Evolutionary conservation across 352 stramenopile species (phyloP), one percentile per base, ranked within the genome.

Genomic region (Globisporangium takayamanum): DNA sequence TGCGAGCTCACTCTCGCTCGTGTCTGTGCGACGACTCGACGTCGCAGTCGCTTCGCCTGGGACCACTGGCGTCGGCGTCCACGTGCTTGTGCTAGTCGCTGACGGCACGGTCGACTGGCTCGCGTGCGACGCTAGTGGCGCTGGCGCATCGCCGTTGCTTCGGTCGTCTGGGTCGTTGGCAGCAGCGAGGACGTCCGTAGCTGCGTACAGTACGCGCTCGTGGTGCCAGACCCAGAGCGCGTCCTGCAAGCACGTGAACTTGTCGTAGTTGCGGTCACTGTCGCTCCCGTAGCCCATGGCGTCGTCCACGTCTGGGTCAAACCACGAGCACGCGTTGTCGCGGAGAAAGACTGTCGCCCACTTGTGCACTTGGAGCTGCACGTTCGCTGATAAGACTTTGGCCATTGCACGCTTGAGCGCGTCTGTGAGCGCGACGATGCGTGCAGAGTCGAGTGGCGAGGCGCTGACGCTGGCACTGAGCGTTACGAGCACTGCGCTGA

Each of bases 181-280:
- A 22, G 30, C 46, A 12, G 44, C 57, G 20, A 60, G 20, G 41
- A 52, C 30, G 53, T 90, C 80, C 26, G 79, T 85, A 8, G 73
- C 69, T 26, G 77, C 78, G 58, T 92, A 92, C 48, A 78, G 46
- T 36, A 92, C 57, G 3, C 62, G 72, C 33, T 73, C 54, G 12
- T 84, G 79, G 51, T 92, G 82, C 82, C 82, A 92, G 53, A 89
- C 75, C 20, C 73, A 76, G 39, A 92, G 58, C 4, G 79, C 82
- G 46, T 92, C 82, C 64, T 92, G 82, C 11, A 92, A 68, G 61
- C 82, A 92, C 14, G 82, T 92, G 39, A 89, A 92, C 52, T 88
- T 89, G 69, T 92, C 81, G 57, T 92, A 92, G 6, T 80, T 88
- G 50, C 74, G 72, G 26, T 84, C 74, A 6, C 54, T 55, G 44